phyloP scores from a whole-genome alignment of 805 yeast genomes.

The Ogataea wickerhamii region DNA sequence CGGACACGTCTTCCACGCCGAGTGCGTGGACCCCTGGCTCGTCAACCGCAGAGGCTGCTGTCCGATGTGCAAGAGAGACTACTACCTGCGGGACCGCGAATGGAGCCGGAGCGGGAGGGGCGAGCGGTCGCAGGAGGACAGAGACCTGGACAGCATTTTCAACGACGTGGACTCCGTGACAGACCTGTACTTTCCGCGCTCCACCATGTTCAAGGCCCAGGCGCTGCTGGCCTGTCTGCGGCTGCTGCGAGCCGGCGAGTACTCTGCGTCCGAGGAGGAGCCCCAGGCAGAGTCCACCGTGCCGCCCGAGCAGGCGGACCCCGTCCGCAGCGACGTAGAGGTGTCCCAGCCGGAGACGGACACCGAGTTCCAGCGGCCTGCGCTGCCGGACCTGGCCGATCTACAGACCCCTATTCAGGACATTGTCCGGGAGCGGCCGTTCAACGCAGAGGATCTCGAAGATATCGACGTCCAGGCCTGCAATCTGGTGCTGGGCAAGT shows the following conservation, averaged over 20 bases:
- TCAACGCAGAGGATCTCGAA: conserved; percentile 39
- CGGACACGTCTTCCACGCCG: conserved; percentile 79
- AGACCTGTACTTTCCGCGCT: conserved; percentile 22
- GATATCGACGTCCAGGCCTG: conserved; percentile 45
- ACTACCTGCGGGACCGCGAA: conserved; percentile 39
- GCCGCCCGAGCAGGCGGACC: neutral
- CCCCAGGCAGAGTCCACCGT: neutral
- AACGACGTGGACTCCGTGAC: conserved; percentile 20
- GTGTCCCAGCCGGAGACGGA: conserved; percentile 9
- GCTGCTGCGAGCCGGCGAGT: conserved; percentile 14
- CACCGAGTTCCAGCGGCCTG: conserved; percentile 21
- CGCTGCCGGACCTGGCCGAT: conserved; percentile 23
- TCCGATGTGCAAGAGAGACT: conserved; percentile 77
- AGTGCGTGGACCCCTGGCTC: conserved; percentile 81
- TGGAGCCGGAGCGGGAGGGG: conserved; percentile 1
- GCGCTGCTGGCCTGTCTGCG: conserved; percentile 23
- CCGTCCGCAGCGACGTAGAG: conserved; percentile 6
- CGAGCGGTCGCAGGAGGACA: conserved; percentile 17
- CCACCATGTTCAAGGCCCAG: conserved; percentile 26
- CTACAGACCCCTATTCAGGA: conserved; percentile 22
- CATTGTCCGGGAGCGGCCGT: conserved; percentile 33
- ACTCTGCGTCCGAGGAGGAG: conserved; percentile 2
- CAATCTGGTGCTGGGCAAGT: conserved; percentile 31
- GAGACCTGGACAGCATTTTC: conserved; percentile 22
- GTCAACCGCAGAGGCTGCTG: conserved; percentile 73